Conservation (phyloP, 495 filamentous ascomycete species). For the Xylaria flabelliformis region DNA sequence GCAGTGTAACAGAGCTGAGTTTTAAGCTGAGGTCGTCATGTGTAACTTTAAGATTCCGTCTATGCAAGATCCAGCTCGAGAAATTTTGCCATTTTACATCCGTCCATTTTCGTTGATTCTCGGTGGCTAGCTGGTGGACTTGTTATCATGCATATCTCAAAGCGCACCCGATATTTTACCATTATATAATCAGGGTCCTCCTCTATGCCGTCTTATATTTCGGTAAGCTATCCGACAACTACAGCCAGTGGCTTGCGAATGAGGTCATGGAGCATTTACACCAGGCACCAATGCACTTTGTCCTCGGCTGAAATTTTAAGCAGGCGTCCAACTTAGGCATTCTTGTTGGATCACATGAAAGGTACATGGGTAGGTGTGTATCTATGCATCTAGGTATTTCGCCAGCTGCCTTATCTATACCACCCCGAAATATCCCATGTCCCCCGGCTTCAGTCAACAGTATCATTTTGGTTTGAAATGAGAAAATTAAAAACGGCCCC, state of each 20-base stretch:
- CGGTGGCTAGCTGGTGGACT: background rate
- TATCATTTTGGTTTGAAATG: background rate
- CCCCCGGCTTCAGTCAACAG: constrained; percentile 1
- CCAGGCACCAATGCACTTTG: background rate
- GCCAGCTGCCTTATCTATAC: background rate
- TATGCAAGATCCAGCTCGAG: background rate
- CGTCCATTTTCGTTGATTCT: background rate
- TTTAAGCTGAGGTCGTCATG: constrained; percentile 2
- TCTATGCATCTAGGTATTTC: background rate
- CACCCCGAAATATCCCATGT: background rate
- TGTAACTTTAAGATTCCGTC: constrained; percentile 13
- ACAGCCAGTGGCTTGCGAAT: background rate
- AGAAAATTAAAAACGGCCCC: background rate
- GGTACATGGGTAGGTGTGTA: background rate
- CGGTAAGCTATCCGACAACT: background rate
- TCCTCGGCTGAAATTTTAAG: background rate
- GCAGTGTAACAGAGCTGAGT: constrained; percentile 11
- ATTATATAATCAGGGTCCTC: background rate
- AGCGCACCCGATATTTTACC: background rate
- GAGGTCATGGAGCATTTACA: constrained; percentile 3
- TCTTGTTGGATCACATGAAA: background rate
- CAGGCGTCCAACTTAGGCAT: constrained; percentile 1
- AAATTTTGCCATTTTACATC: background rate
- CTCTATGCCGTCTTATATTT: background rate
- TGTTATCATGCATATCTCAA: background rate